Evolutionary conservation across 306 rosid species (phyloP), one percentile per base, ranked within the genome.

Genomic region (Phaseolus lunatus): DNA sequence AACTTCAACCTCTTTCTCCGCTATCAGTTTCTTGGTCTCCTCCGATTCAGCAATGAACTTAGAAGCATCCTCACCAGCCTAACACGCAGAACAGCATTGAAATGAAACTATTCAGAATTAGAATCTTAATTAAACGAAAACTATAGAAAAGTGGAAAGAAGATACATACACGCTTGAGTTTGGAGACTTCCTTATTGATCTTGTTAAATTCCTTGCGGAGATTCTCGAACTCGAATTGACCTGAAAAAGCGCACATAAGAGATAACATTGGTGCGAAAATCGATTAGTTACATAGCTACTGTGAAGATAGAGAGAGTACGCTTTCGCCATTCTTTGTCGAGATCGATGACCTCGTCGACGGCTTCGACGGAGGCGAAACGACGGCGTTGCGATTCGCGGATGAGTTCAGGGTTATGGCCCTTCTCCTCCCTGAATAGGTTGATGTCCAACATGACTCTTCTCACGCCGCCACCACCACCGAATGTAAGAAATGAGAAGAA

Each of bases 351-450:
- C 65, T 91, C 96, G 52, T 95, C 96, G 75, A 95, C 97, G 23
- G 75, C 41, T 13, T 91, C 97, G 22, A 95, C 97, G 80, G 45
- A 70, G 61, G 93, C 90, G 48, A 86, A 89, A 56, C 99, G 99
- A n/a, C 97, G 97, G 14, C 94, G 92, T 82, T 88, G 99, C 10
- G 97, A 95, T 82, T 95, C 97, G 19, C 97, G 97, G 41, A 95
- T 88, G 87, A 88, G 58, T 59, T 95, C 90, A 10, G 99, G 97
- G 78, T 92, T 88, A 83, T 77, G 65, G 0, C 97, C 99, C 82
- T 92, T 95, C 70, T 95, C 99, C 61, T 84, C 99, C 20, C 97
- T 73, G 87, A 95, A 92, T 3, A 92, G 84, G 65, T 95, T 92
- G 76, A 95, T 89, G 81, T 95, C 99, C 82, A 95, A 74, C 99